These are phyloP conservation scores for Leonotis leonurus DNA, from an alignment of 257 asterid genomes.

Conservation along the genomic window DNA sequence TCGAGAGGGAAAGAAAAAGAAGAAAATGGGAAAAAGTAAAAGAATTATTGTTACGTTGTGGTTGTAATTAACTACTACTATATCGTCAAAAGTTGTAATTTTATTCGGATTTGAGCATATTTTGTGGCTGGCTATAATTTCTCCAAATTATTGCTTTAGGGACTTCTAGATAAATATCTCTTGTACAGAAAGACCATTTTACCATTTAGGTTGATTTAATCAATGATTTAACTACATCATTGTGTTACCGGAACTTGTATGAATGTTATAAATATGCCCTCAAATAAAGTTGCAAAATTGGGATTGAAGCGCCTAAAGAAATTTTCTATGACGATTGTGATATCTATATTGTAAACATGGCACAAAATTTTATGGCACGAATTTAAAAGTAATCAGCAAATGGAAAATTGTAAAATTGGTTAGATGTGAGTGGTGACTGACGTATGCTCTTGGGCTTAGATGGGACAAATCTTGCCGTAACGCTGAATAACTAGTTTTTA, in stretches of 20 bases:
- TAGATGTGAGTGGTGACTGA: too few species aligned
- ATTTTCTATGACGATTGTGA: too few species aligned
- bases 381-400: not conserved
- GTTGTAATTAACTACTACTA: conserved; percentile 1
- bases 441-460: not conserved
- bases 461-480: not conserved
- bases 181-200: not conserved
- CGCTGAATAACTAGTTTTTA: not conserved
- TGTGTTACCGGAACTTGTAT: too few species aligned
- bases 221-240: too few species aligned
- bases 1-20: too few species aligned
- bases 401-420: not conserved
- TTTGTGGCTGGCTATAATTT: not conserved
- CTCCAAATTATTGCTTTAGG: not conserved
- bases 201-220: not conserved
- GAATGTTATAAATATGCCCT: too few species aligned
- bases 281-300: too few species aligned
- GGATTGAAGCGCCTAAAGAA: too few species aligned
- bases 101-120: not conserved
- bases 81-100: not conserved
- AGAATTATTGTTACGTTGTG: not conserved
- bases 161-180: not conserved
- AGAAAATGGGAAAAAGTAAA: conserved; percentile 4
- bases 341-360: too few species aligned
- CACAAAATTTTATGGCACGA: too few species aligned